phyloP scores from a whole-genome alignment of 192 early-diverging fungal species.

The Mortierella hygrophila region DNA sequence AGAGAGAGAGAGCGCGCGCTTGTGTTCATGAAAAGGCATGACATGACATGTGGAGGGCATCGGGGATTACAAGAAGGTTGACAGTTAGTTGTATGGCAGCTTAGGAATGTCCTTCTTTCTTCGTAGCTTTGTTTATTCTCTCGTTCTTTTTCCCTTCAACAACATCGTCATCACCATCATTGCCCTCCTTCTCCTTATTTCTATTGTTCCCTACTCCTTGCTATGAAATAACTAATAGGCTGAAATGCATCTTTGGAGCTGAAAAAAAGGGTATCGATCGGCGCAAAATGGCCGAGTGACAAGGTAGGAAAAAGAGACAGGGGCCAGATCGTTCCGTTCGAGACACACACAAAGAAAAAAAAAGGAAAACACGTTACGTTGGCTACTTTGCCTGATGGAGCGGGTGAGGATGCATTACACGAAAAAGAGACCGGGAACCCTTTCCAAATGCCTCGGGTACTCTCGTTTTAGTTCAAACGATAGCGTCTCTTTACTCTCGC shows the following conservation, averaged over 20 bases:
- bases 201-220: too few relatives aligned
- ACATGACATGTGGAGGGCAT: neutral
- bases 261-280: neutral
- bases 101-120: neutral
- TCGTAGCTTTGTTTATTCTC: neutral
- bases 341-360: neutral
- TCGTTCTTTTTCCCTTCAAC: constrained; percentile 24
- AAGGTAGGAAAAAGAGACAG: neutral
- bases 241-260: neutral
- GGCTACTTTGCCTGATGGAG: neutral
- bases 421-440: neutral
- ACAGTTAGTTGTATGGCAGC: neutral
- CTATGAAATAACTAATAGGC: neutral
- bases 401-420: neutral
- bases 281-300: neutral
- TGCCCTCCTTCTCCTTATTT: neutral
- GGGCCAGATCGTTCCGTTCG: neutral
- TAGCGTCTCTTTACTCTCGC: neutral
- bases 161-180: neutral
- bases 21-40: neutral
- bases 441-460: neutral
- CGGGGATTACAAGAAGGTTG: neutral
- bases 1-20: neutral
- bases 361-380: neutral
- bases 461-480: neutral